phyloP scores from a whole-genome alignment of 169 alveolate genomes.

The Plasmodium fragile region DNA sequence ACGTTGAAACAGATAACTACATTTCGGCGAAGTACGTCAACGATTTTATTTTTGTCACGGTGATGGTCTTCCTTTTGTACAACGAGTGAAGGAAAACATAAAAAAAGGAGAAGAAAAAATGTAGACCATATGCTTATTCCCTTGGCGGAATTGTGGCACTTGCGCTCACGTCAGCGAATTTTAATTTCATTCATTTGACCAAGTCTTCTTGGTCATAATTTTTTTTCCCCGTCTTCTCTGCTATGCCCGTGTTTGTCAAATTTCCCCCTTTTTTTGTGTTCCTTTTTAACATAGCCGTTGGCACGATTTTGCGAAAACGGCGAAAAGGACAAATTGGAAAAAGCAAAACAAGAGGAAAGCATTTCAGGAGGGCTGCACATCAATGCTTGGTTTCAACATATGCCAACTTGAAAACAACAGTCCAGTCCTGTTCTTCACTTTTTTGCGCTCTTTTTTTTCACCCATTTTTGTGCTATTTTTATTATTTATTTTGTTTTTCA shows the following conservation, averaged over 20 bases:
- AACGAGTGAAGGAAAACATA: conserved; percentile 30
- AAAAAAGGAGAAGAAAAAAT: not conserved
- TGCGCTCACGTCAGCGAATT: not conserved
- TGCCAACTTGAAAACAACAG: not conserved
- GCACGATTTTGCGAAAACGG: not conserved
- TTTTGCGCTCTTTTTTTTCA: conserved; percentile 5
- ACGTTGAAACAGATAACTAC: conserved; percentile 73
- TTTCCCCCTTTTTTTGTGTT: not conserved
- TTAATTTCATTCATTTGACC: not conserved
- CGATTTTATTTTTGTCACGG: conserved; percentile 65
- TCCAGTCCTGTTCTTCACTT: conserved; percentile 4
- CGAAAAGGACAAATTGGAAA: not conserved
- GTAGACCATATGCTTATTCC: not conserved
- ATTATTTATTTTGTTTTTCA: not conserved
- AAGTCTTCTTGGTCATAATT: not conserved
- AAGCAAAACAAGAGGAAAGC: not conserved
- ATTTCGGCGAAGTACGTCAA: conserved; percentile 71
- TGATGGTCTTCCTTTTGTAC: conserved; percentile 69
- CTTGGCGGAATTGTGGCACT: conserved; percentile 7
- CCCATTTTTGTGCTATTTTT: conserved; percentile 17
- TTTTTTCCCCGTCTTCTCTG: not conserved
- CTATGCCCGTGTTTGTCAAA: not conserved
- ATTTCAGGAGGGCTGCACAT: not conserved
- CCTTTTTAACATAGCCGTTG: not conserved
- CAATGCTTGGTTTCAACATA: not conserved